phyloP scores from a whole-genome alignment of 345 rosid genomes.

The Physaria fendleri region DNA sequence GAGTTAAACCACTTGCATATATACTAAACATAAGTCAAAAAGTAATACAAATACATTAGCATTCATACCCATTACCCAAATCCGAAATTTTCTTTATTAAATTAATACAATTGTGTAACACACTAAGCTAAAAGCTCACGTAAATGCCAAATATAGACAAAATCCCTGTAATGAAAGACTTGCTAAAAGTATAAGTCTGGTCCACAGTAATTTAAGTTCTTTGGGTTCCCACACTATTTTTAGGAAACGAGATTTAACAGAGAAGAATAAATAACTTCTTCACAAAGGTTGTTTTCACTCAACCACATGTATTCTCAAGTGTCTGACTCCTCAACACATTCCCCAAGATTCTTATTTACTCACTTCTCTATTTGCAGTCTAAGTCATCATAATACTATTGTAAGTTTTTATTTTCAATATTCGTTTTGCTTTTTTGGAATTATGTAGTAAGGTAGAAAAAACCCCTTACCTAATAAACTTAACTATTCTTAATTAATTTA shows the following conservation, averaged over 20 bases:
- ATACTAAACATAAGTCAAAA: background rate
- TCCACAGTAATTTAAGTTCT: slow-evolving; percentile 63
- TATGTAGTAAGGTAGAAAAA: too few relatives aligned
- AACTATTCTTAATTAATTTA: too few relatives aligned
- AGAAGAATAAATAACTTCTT: slow-evolving; percentile 46
- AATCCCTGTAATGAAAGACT: slow-evolving; percentile 50
- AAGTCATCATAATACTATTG: background rate
- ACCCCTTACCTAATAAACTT: too few relatives aligned
- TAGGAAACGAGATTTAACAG: slow-evolving; percentile 51
- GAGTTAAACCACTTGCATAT: slow-evolving; percentile 25
- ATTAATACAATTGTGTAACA: background rate
- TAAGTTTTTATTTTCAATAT: background rate
- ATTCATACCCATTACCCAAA: slow-evolving; percentile 21
- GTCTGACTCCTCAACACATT: slow-evolving; percentile 38
- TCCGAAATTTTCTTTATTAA: background rate
- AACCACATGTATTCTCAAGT: slow-evolving; percentile 70
- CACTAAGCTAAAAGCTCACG: slow-evolving; percentile 19
- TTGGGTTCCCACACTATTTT: slow-evolving; percentile 40
- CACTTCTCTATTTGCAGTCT: slow-evolving; percentile 18
- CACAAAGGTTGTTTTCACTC: slow-evolving; percentile 63
- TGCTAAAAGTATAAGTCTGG: slow-evolving; percentile 47
- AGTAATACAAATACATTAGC: background rate
- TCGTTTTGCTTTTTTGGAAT: too few relatives aligned
- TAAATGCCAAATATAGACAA: slow-evolving; percentile 43
- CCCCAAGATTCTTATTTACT: slow-evolving; percentile 26